Conservation (phyloP, 495 filamentous ascomycete genomes). For the Neurospora sp. region DNA sequence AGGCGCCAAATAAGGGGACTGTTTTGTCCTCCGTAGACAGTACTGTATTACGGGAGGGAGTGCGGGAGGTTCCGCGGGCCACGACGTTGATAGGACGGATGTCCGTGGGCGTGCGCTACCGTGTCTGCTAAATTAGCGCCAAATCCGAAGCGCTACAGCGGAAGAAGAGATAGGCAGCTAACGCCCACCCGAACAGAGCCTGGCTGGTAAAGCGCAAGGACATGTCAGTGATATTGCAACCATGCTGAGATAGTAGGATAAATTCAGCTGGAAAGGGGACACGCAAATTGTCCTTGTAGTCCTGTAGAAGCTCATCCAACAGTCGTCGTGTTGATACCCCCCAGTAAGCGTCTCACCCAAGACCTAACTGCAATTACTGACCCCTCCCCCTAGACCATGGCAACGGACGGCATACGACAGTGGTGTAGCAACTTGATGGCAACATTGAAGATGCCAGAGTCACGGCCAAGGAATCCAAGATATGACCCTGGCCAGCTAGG, state of each 20-base stretch:
- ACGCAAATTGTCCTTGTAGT: neutral
- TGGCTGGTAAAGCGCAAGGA: neutral
- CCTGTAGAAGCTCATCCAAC: neutral
- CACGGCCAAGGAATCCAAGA: neutral
- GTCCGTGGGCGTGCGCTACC: neutral
- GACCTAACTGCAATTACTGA: neutral
- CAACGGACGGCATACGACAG: neutral
- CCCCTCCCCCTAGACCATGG: neutral
- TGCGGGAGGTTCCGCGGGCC: neutral
- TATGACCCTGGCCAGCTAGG: neutral
- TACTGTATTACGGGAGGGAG: no score
- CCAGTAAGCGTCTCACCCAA: neutral
- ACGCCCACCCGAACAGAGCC: neutral
- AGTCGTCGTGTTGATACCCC: neutral
- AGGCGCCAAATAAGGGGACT: neutral
- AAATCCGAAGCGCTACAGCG: neutral
- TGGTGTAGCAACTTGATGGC: neutral
- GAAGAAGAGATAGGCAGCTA: neutral
- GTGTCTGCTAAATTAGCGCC: neutral
- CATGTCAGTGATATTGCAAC: neutral
- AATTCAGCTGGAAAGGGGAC: neutral
- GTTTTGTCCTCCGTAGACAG: neutral
- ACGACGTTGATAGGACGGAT: neutral
- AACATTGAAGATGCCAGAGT: no score
- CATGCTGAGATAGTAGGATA: neutral